Evolutionary conservation across 2,329 filamentous ascomycete species (phyloP).

Genomic region (Fusarium anguioides): DNA sequence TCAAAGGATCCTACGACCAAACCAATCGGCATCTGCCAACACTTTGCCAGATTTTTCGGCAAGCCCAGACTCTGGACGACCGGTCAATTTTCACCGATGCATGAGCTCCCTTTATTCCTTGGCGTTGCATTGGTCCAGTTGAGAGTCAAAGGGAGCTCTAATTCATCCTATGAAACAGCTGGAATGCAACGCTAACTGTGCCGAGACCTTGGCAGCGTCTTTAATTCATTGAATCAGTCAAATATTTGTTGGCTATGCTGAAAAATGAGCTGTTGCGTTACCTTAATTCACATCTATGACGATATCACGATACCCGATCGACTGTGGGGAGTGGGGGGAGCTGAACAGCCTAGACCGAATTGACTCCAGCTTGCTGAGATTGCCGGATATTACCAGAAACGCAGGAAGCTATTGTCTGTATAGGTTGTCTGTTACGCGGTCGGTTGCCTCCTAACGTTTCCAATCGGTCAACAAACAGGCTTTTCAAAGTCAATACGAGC

Average conservation of each 20-base stretch:
- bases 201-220: constrained; percentile 35
- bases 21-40: constrained; percentile 27
- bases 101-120: constrained; percentile 22
- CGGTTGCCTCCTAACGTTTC: constrained; percentile 4
- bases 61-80: constrained; percentile 8
- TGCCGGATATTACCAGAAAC: constrained; percentile 14
- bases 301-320: constrained; percentile 31
- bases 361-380: not conserved
- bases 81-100: constrained; percentile 27
- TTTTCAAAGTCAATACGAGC: constrained; percentile 14
- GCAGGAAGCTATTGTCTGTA: constrained; percentile 21
- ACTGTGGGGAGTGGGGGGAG: constrained; percentile 27
- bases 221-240: constrained; percentile 10
- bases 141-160: constrained; percentile 12
- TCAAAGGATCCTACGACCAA: constrained; percentile 6
- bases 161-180: constrained; percentile 6
- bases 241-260: constrained; percentile 11
- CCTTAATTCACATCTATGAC: constrained; percentile 34
- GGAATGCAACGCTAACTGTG: constrained; percentile 28
- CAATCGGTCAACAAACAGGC: constrained; percentile 21
- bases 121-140: constrained; percentile 15
- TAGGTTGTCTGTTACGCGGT: constrained; percentile 37
- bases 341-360: constrained; percentile 9
- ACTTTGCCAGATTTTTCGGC: constrained; percentile 3
- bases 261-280: constrained; percentile 20